Evolutionary conservation across 176 grass and related monocot genomes (phyloP).

Genomic region (Aegilops longissima): DNA sequence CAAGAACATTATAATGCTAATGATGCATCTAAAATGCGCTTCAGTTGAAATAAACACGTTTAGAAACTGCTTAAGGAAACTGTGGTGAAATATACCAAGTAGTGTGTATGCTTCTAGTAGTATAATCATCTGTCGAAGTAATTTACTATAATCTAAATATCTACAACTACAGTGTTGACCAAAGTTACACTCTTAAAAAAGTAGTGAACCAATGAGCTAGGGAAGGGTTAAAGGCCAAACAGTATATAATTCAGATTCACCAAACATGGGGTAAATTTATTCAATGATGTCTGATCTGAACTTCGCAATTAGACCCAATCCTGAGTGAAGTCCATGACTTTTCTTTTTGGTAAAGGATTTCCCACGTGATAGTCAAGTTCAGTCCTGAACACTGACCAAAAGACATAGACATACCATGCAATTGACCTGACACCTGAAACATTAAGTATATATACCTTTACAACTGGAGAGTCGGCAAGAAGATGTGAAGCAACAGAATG

Average conservation of each 20-base stretch:
- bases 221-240: not conserved
- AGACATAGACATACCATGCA: conserved; percentile 20
- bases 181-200: not conserved
- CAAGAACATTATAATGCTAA: not conserved
- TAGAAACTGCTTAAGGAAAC: conserved; percentile 16
- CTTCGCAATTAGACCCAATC: not conserved
- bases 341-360: not conserved
- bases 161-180: not conserved
- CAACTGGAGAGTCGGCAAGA: conserved; percentile 85
- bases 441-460: conserved; percentile 56
- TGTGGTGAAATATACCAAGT: not conserved
- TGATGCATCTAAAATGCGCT: not conserved
- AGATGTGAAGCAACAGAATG: conserved; percentile 76
- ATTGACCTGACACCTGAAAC: not conserved
- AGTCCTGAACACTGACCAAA: not conserved
- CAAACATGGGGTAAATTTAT: not conserved
- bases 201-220: not conserved
- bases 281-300: not conserved
- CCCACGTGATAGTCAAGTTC: not conserved
- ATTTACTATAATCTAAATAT: not conserved
- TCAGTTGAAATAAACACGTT: not conserved
- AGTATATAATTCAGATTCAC: not conserved
- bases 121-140: not conserved
- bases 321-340: not conserved
- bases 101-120: not conserved